Conservation (phyloP, 2,329 filamentous ascomycete genomes). For the Rhynchosporium secalis region DNA sequence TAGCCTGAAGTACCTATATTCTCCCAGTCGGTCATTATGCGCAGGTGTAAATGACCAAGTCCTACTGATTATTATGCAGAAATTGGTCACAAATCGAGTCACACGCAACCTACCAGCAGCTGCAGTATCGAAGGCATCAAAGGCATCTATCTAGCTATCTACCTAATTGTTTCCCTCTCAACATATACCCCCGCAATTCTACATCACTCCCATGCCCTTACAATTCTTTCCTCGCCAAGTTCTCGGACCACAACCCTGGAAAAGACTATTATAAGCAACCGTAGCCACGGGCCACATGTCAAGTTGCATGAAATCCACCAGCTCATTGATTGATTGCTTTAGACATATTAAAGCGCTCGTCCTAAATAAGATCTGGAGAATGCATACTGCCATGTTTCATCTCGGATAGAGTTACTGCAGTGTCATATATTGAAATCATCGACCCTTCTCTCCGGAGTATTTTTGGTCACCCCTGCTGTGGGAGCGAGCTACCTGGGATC, state of each 20-base stretch:
- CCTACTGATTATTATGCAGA: not conserved
- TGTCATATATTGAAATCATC: not conserved
- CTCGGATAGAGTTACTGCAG: not conserved
- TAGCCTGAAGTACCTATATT: no score
- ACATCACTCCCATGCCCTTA: conserved; percentile 3
- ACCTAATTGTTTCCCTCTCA: not conserved
- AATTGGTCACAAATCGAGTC: conserved; percentile 1
- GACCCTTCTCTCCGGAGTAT: not conserved
- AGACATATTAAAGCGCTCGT: not conserved
- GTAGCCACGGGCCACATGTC: not conserved
- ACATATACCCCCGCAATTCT: conserved; percentile 4
- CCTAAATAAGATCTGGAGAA: conserved; percentile 1
- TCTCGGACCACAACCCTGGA: not conserved
- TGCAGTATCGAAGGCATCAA: not conserved
- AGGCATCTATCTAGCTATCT: not conserved
- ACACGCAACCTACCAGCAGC: not conserved
- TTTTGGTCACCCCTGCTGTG: not conserved
- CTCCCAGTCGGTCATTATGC: no score
- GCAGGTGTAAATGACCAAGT: not conserved
- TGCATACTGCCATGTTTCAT: conserved; percentile 1
- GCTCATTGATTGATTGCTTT: not conserved
- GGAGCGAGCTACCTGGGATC: not conserved
- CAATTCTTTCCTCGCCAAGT: not conserved
- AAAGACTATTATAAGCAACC: not conserved
- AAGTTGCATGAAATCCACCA: not conserved